Percentiles rank a stretch among this genome's conserved stretches.
Conservation (phyloP, 805 yeast genomes). For the Ascoidea rubescens region DNA sequence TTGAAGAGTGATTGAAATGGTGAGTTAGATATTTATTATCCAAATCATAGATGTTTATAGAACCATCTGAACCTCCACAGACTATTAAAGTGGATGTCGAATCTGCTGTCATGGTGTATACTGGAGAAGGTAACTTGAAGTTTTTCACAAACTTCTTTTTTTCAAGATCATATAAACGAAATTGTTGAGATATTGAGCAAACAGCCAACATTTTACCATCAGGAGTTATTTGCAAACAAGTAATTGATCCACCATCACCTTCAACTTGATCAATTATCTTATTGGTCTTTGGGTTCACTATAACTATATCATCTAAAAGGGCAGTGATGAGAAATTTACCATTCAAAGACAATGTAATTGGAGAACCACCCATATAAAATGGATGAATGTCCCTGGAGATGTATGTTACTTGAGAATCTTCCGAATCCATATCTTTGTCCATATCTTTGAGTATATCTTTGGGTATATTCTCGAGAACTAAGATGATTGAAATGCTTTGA, state of each 20-base stretch:
- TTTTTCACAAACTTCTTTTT: slow-evolving; percentile 29
- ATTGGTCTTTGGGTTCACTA: slow-evolving; percentile 51
- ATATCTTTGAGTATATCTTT: too few species aligned
- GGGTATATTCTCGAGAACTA: too few species aligned
- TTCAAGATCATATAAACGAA: slow-evolving; percentile 40
- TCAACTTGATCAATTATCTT: slow-evolving; percentile 45
- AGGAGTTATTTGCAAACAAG: slow-evolving; percentile 64
- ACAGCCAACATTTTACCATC: slow-evolving; percentile 59
- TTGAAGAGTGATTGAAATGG: slow-evolving; percentile 79
- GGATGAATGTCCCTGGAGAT: slow-evolving; percentile 45
- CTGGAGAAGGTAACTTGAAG: slow-evolving; percentile 63
- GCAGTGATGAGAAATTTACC: slow-evolving; percentile 66
- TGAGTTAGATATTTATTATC: slow-evolving; percentile 83
- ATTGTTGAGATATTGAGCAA: slow-evolving; percentile 72
- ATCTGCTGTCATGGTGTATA: slow-evolving; percentile 66
- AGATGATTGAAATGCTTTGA: too few species aligned
- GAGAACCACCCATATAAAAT: slow-evolving; percentile 74
- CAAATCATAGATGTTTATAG: slow-evolving; percentile 82
- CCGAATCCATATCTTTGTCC: background rate
- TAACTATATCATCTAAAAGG: slow-evolving; percentile 58
- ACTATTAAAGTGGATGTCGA: slow-evolving; percentile 75
- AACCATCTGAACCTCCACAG: slow-evolving; percentile 92
- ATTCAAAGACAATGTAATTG: slow-evolving; percentile 52
- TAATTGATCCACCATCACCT: slow-evolving; percentile 72
- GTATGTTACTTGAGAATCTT: slow-evolving; percentile 21